Evolutionary conservation across 2,329 filamentous ascomycete genomes (phyloP).

Genomic region (Tolypocladium sp.): DNA sequence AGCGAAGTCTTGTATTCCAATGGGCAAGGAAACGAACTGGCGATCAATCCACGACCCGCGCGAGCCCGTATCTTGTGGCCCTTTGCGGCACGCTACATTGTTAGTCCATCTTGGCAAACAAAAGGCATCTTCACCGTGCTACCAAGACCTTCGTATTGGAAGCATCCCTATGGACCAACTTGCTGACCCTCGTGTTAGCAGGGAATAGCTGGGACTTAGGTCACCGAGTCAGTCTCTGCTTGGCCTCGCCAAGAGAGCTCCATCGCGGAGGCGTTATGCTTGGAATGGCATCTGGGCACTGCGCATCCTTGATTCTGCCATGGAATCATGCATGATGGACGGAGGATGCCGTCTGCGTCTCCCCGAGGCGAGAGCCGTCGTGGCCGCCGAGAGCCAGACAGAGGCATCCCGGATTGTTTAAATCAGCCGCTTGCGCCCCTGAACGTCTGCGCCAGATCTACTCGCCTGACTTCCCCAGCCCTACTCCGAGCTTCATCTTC

Average conservation of each 20-base stretch:
- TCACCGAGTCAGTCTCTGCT: neutral
- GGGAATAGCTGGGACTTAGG: neutral
- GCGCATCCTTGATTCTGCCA: too few relatives aligned
- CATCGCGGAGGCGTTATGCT: neutral
- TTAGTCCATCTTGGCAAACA: neutral
- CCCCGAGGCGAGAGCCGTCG: neutral
- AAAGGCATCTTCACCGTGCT: neutral
- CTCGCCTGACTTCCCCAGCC: neutral
- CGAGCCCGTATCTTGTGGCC: neutral
- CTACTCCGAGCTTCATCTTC: neutral
- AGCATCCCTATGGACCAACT: neutral
- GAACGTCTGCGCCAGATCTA: neutral
- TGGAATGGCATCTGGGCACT: neutral
- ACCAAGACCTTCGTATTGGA: neutral
- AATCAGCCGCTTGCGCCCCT: neutral
- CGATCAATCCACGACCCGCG: neutral
- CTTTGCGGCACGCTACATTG: neutral
- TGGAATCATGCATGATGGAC: too few relatives aligned
- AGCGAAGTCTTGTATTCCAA: neutral
- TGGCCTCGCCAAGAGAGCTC: neutral
- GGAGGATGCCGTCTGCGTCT: neutral
- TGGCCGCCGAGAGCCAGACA: neutral
- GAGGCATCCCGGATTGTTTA: neutral
- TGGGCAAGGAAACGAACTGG: neutral
- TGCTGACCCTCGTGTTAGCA: neutral